Base-by-base conservation (phyloP, 345 rosid genomes). In the Lepidium africanum region DNA sequence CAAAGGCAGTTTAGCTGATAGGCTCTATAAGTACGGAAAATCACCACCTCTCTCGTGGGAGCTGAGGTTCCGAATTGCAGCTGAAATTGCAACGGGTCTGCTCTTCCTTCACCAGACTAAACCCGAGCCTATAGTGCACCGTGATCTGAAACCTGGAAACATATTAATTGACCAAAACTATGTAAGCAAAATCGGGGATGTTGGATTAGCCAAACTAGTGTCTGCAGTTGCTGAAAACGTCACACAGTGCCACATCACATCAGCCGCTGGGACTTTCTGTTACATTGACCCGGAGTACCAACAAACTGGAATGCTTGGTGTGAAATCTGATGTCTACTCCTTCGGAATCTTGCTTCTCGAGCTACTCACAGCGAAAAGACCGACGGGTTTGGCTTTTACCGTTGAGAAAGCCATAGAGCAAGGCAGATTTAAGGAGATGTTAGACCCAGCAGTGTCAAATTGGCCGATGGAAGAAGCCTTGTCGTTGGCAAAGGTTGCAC, bases 201-300 rank as follows among this genome's bases (percentile, higher is more conserved):
- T 93, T 5, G 98, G 97, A 51, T 79, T 90, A 71, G 92, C 98
- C 9, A 81, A 82, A 79, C 85, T 93, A 42, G 95, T 93, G 10
- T 97, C 98, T 33, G 87, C 86, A 6, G 72, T 81, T 14, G 90
- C 96, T 2, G 97, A 90, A 77, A 90, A 78, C 45, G 85, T 80
- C 33, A 87, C 98, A 0, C 97, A 90, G 59, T 87, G 55, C 68
- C 84, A 70, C 63, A 64, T 88, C 75, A 86, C 96, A 4, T 82
- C 98, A 32, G 67, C 97, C 0, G 97, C 97, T 1, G 98, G 98
- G 42, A 93, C 96, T 4, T 87, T 90, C 78, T 87, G 96, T 77
- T 93, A 93, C 62, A 93, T 93, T 3, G 98, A 93, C 46, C 98
- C 98, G 0, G 98, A 93, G 74, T 93, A 93, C 76, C 98, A 93